A percentile compares a stretch with the other conserved stretches of the same genome.
Conservation (phyloP, 2,329 filamentous ascomycete species). For the Grosmannia huntii region DNA sequence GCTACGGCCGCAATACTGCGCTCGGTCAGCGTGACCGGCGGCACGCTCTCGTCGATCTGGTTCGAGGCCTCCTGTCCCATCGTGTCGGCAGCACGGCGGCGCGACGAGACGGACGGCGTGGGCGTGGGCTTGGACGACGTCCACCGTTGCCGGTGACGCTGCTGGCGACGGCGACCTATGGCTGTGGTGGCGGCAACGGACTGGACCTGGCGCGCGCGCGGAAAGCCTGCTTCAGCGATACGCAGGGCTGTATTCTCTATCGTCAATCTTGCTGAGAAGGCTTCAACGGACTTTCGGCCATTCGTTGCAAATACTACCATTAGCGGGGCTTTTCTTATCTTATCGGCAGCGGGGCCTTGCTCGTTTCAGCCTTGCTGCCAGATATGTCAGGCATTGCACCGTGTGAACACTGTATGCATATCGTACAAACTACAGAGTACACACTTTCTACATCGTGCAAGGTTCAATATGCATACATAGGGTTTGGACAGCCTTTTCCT, state of each 20-base stretch:
- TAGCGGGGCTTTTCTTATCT: neutral
- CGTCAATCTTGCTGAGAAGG: neutral
- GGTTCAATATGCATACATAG: too few species aligned
- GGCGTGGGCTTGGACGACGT: neutral
- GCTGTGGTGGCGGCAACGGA: neutral
- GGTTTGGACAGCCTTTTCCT: too few species aligned
- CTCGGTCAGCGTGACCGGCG: slow-evolving; percentile 51
- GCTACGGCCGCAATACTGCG: slow-evolving; percentile 64
- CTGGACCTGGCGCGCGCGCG: neutral
- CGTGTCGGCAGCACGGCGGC: slow-evolving; percentile 19
- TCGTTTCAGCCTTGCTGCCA: too few species aligned
- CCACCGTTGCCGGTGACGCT: slow-evolving; percentile 6
- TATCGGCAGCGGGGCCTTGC: neutral
- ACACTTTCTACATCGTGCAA: too few species aligned
- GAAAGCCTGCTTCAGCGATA: neutral
- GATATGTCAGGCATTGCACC: neutral
- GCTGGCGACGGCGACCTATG: slow-evolving; percentile 11
- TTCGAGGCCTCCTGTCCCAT: slow-evolving; percentile 83
- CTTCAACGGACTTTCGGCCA: neutral
- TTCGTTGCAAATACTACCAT: too few species aligned
- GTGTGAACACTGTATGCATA: neutral
- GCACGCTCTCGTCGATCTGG: slow-evolving; percentile 49
- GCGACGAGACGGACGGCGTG: neutral
- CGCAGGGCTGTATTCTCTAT: neutral
- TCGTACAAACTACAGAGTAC: too few species aligned